Conservation (phyloP, 768 basidiomycete genomes). For the Auricularia auricula-judae region DNA sequence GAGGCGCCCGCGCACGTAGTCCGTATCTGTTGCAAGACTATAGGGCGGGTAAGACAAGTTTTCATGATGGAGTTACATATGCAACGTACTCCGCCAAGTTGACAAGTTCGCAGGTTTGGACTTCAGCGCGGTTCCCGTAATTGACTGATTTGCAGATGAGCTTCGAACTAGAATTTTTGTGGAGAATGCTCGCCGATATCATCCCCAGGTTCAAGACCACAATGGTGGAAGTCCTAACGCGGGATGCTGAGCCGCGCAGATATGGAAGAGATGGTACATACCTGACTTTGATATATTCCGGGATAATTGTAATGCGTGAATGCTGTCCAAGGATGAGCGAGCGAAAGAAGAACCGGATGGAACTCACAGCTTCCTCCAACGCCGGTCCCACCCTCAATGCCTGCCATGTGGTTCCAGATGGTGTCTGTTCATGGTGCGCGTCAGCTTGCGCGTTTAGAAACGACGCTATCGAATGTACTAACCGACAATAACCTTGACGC, state of each 20-base stretch:
- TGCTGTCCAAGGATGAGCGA: slow-evolving; percentile 4
- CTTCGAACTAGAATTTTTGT: not conserved
- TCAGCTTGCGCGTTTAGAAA: not conserved
- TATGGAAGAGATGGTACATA: too few relatives aligned
- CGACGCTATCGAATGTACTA: not conserved
- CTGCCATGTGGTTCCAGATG: slow-evolving; percentile 16
- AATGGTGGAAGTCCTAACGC: slow-evolving; percentile 9
- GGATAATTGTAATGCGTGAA: slow-evolving; percentile 12
- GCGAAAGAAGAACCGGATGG: not conserved
- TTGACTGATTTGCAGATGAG: not conserved
- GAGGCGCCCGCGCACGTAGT: slow-evolving; percentile 43
- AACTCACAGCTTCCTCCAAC: slow-evolving; percentile 10
- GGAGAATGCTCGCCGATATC: not conserved
- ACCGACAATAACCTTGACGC: slow-evolving; percentile 47
- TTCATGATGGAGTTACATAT: too few relatives aligned
- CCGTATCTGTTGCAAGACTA: slow-evolving; percentile 52
- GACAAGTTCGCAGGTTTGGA: slow-evolving; percentile 10
- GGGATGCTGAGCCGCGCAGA: too few relatives aligned
- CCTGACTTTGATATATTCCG: slow-evolving; percentile 9
- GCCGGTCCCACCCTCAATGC: slow-evolving; percentile 11
- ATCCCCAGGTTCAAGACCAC: slow-evolving; percentile 3
- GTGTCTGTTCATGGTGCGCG: slow-evolving; percentile 5
- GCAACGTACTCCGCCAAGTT: slow-evolving; percentile 10
- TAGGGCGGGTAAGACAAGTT: not conserved
- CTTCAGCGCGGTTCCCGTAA: slow-evolving; percentile 8